Evolutionary conservation across 805 yeast species (phyloP).

Genomic region (Candida xyloterini): DNA sequence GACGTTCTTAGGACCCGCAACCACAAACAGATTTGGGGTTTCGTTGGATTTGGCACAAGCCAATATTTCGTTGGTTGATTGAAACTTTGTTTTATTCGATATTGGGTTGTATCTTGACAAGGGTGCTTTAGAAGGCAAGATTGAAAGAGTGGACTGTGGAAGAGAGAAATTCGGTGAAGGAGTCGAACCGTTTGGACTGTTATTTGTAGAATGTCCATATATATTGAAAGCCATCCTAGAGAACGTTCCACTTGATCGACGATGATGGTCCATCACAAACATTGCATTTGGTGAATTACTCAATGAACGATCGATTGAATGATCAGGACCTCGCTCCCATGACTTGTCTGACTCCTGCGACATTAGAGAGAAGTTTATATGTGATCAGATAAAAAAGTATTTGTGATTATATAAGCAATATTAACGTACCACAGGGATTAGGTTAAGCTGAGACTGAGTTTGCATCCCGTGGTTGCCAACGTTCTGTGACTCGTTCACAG

Average conservation of each 20-base stretch:
- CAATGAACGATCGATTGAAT: slow-evolving; percentile 12
- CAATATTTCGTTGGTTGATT: slow-evolving; percentile 34
- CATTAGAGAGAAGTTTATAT: neutral
- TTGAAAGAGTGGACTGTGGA: slow-evolving; percentile 23
- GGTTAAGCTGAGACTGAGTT: too few species aligned
- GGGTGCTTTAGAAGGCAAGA: slow-evolving; percentile 20
- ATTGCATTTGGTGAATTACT: slow-evolving; percentile 24
- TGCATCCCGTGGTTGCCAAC: too few species aligned
- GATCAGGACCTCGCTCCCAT: slow-evolving; percentile 6
- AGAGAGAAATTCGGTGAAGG: slow-evolving; percentile 13
- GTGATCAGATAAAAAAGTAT: neutral
- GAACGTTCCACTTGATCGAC: slow-evolving; percentile 34
- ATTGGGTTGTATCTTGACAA: slow-evolving; percentile 24
- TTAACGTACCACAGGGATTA: too few species aligned
- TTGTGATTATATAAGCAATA: too few species aligned
- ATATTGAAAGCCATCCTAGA: slow-evolving; percentile 60
- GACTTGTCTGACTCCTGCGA: slow-evolving; percentile 5
- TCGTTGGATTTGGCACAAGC: slow-evolving; percentile 34
- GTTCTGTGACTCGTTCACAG: too few species aligned
- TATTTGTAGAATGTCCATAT: slow-evolving; percentile 40
- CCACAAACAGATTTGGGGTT: slow-evolving; percentile 35
- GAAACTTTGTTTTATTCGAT: slow-evolving; percentile 28
- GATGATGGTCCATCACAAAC: slow-evolving; percentile 20
- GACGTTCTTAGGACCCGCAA: slow-evolving; percentile 42
- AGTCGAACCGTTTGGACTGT: slow-evolving; percentile 13